Evolutionary conservation across 1,284 basidiomycete species (phyloP), one percentile per base, ranked within the genome.

Genomic region (Cryptococcus deneoformans): DNA sequence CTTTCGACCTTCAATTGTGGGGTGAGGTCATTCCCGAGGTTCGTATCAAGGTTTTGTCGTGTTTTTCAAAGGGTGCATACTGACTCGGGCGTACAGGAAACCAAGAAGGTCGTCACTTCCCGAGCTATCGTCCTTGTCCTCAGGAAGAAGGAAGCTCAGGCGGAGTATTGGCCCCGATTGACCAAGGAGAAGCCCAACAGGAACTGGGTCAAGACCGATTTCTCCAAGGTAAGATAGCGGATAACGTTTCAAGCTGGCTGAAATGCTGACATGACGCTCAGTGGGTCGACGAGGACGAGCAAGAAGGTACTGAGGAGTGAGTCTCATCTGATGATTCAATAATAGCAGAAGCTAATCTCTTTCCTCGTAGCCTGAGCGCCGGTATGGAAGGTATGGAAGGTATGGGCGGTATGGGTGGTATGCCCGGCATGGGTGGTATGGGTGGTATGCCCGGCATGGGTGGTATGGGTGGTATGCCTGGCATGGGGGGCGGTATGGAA

Each of bases 281-380:
- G 79, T 96, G 92, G 92, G 88, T 89, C 52, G 92, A 95, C 73
- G 92, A 96, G 80, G 92, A 96, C 72, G 92, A 96, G 77, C 92
- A 96, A 79, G 88, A 90, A 38, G 87, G 81, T 50, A 69, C 70
- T 54, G 76, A 70, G 45, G 60, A 79, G 70, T 73, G 54, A 69
- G 70, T 69, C 14, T 47, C 46, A 0, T 42, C 38, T 14, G n/a
- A 20, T 7, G n/a, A 20, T 14, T 37, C 14, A 24, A 2, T 42
- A 37, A 20, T 5, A 29, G 7, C 14, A 37, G 38, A 14, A 10
- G 24, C 43, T 45, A 43, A 50, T 60, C 38, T 54, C 49, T 39
- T 16, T 24, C 42, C 24, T 81, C 80, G 9, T 82, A 59, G 56
- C 36, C 49, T 51, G 16, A 37, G 40, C n/a, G 56, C 39, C 50